A percentile compares a stretch with the other conserved stretches of the same genome.
phyloP scores from a whole-genome alignment of 768 basidiomycete genomes.

The Mycena alexandri region DNA sequence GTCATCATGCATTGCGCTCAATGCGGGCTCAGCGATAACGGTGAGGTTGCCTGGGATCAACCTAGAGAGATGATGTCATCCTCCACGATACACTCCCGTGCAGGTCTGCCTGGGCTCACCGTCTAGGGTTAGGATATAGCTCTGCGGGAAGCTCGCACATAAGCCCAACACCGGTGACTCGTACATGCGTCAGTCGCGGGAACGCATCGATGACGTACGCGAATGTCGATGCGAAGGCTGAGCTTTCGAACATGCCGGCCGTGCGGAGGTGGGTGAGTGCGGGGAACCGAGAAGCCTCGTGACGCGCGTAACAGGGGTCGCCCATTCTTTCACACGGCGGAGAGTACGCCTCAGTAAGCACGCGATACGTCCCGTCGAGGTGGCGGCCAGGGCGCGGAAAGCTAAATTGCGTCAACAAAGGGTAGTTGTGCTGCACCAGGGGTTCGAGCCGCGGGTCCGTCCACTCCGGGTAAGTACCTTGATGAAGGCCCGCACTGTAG shows the following conservation, averaged over 20 bases:
- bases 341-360: slow-evolving; percentile 5
- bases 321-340: not conserved
- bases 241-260: not conserved
- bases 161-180: not conserved
- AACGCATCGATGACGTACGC: not conserved
- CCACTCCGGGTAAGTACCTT: slow-evolving; percentile 2
- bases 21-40: slow-evolving; percentile 13
- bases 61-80: slow-evolving; percentile 11
- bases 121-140: not conserved
- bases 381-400: slow-evolving; percentile 3
- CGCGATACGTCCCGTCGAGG: slow-evolving; percentile 12
- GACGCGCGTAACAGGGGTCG: not conserved
- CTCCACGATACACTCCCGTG: slow-evolving; percentile 6
- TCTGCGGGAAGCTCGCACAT: slow-evolving; percentile 5
- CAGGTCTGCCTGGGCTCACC: slow-evolving; percentile 5
- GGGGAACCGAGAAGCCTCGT: slow-evolving; percentile 3
- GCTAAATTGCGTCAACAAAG: slow-evolving; percentile 11
- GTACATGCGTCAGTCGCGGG: slow-evolving; percentile 16
- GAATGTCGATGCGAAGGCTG: slow-evolving; percentile 6
- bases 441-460: slow-evolving; percentile 16
- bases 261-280: slow-evolving; percentile 14
- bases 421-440: slow-evolving; percentile 19
- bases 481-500: not conserved
- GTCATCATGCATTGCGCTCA: slow-evolving; percentile 2
- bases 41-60: slow-evolving; percentile 11